Evolutionary conservation across 1,284 basidiomycete species (phyloP).

Genomic region (Anthracocystis panici-leucophaei): DNA sequence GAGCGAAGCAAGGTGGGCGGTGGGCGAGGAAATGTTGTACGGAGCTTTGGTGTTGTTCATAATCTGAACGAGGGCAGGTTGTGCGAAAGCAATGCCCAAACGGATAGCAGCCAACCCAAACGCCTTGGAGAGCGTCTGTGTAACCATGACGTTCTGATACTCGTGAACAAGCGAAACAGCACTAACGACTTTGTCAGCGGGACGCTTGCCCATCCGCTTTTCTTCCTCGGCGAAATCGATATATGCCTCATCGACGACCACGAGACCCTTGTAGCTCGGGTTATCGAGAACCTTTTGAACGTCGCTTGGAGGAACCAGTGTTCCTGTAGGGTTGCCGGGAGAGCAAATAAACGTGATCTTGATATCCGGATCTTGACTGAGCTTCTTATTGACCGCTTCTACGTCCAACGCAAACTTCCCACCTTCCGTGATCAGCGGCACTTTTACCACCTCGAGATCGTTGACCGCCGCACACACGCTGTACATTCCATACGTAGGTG

Average conservation of each 20-base stretch:
- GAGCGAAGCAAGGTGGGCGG: constrained; percentile 83
- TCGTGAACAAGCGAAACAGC: constrained; percentile 79
- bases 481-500: constrained; percentile 99
- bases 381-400: constrained; percentile 49
- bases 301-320: constrained; percentile 80
- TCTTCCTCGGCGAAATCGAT: constrained; percentile 82
- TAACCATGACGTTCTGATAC: constrained; percentile 89
- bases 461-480: constrained; percentile 93
- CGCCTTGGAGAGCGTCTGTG: constrained; percentile 95
- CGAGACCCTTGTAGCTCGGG: constrained; percentile 85
- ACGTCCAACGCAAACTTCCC: constrained; percentile 81
- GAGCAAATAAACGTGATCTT: constrained; percentile 96
- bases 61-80: constrained; percentile 89
- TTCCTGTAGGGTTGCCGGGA: constrained; percentile 96
- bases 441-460: constrained; percentile 85
- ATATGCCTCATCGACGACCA: constrained; percentile 97
- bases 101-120: constrained; percentile 95
- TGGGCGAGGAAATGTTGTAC: constrained; percentile 94
- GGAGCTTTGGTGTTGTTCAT: constrained; percentile 97
- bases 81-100: constrained; percentile 88
- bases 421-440: constrained; percentile 79
- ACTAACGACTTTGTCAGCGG: constrained; percentile 72
- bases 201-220: constrained; percentile 54
- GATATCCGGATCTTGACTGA: constrained; percentile 72
- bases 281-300: constrained; percentile 83